These are phyloP conservation scores for Mortierella polycephala DNA, from an alignment of 371 early-diverging fungal species.

Conservation along the genomic window DNA sequence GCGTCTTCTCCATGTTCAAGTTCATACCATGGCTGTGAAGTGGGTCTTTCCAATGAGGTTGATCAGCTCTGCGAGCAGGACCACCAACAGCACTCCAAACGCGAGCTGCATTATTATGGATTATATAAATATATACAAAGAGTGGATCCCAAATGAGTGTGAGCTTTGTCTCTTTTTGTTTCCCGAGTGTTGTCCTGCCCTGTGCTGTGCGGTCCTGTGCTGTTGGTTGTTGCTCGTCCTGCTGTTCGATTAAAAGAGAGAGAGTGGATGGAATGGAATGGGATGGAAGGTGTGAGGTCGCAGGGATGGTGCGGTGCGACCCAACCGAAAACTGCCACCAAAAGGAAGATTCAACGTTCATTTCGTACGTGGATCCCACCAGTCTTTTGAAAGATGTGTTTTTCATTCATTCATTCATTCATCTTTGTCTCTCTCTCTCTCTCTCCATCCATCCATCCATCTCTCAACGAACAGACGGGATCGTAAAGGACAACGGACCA, in stretches of 20 bases:
- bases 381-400: too few relatives aligned
- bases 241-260: too few relatives aligned
- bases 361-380: neutral
- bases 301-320: neutral
- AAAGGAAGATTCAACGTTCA: neutral
- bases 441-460: neutral
- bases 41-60: constrained; percentile 66
- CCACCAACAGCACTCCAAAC: constrained; percentile 63
- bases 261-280: too few relatives aligned
- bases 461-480: neutral
- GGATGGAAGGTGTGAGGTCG: too few relatives aligned
- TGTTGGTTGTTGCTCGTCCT: too few relatives aligned
- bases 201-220: too few relatives aligned
- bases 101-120: constrained; percentile 59
- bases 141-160: constrained; percentile 1
- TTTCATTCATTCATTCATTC: neutral
- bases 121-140: neutral
- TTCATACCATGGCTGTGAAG: constrained; percentile 62
- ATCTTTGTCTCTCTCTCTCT: neutral
- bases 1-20: neutral
- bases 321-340: too few relatives aligned
- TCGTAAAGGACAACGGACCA: neutral
- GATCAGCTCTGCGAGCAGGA: constrained; percentile 66
- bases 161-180: neutral
- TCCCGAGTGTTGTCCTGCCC: neutral